Conservation (phyloP, 352 stramenopile genomes). For the Phytophthora europaea region DNA sequence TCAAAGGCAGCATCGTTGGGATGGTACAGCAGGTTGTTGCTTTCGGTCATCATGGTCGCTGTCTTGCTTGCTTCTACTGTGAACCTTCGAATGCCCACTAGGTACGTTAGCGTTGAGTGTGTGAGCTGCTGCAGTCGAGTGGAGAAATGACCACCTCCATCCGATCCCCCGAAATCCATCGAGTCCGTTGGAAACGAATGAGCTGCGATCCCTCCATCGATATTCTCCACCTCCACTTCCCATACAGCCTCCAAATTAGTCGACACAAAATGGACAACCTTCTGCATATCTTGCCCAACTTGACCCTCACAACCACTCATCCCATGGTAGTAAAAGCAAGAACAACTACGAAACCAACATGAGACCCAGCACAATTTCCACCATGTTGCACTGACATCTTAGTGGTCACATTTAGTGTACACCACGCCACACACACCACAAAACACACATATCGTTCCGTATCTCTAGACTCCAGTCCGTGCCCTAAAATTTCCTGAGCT, state of each 20-base stretch:
- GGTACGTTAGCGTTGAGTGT: too few species aligned
- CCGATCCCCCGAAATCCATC: conserved; percentile 1
- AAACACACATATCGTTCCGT: conserved; percentile 1
- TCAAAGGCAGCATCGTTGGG: conserved; percentile 28
- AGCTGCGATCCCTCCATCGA: conserved; percentile 19
- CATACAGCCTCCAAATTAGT: conserved; percentile 22
- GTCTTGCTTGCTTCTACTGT: not conserved
- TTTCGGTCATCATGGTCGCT: conserved; percentile 39
- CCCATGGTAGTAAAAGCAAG: conserved; percentile 1
- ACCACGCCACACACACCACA: conserved; percentile 15
- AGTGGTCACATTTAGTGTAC: not conserved
- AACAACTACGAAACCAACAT: conserved; percentile 16
- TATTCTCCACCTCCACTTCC: conserved; percentile 19
- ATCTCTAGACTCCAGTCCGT: conserved; percentile 18
- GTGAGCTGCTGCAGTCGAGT: conserved; percentile 20
- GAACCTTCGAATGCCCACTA: not conserved
- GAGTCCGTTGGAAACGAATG: conserved; percentile 32
- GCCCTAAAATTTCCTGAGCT: conserved; percentile 11
- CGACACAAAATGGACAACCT: not conserved
- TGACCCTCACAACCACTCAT: not conserved
- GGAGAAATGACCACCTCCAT: conserved; percentile 20
- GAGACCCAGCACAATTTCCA: conserved; percentile 4
- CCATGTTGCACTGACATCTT: not conserved
- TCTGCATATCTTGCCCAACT: not conserved
- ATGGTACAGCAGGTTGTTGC: conserved; percentile 40